Evolutionary conservation across 2,329 filamentous ascomycete genomes (phyloP).

Genomic region (Penicillium sp.): DNA sequence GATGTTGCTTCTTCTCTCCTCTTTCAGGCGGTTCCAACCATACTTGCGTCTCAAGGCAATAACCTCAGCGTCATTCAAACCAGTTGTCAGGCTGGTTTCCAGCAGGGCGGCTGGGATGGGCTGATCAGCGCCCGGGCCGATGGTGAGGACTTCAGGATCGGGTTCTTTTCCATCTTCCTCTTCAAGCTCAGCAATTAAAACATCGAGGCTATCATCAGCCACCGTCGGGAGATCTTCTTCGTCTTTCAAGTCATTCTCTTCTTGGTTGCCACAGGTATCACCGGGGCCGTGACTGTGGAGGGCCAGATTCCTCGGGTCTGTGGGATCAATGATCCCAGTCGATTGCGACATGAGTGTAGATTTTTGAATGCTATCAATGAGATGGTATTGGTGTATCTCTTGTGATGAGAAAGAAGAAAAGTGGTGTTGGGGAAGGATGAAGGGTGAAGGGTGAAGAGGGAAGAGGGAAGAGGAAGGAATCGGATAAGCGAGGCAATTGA

Average conservation of each 20-base stretch:
- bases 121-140: constrained; percentile 51
- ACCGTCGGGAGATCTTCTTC: neutral
- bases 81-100: constrained; percentile 67
- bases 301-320: neutral
- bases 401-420: neutral
- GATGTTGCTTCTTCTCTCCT: constrained; percentile 79
- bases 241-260: constrained; percentile 1
- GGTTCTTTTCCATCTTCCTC: constrained; percentile 68
- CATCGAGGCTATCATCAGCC: constrained; percentile 72
- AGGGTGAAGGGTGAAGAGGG: too few relatives aligned
- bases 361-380: neutral
- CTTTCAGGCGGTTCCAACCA: constrained; percentile 84
- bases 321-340: neutral
- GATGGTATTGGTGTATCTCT: neutral
- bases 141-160: constrained; percentile 57
- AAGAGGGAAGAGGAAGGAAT: too few relatives aligned
- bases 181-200: constrained; percentile 81
- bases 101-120: constrained; percentile 69
- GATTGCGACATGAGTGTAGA: neutral
- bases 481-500: too few relatives aligned
- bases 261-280: constrained; percentile 2
- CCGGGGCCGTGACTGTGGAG: constrained; percentile 1
- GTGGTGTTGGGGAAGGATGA: too few relatives aligned
- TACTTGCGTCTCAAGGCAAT: constrained; percentile 55
- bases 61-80: constrained; percentile 70